phyloP scores from a whole-genome alignment of 345 rosid species.

The Pseudoturritis turrita region DNA sequence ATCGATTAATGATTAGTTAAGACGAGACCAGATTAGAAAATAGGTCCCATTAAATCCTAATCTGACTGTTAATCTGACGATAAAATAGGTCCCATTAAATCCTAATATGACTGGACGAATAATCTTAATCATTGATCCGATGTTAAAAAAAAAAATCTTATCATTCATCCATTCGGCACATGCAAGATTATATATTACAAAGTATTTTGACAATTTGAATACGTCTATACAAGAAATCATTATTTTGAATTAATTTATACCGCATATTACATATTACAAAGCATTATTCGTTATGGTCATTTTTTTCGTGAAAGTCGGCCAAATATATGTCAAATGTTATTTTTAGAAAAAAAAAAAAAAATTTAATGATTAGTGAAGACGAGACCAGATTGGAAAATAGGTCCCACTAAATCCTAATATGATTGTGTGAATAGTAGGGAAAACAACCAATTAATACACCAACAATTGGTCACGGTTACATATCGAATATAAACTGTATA shows the following conservation, averaged over 20 bases:
- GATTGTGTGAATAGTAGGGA: not conserved
- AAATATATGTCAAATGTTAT: not conserved
- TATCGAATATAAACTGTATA: no score
- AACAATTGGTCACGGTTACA: no score
- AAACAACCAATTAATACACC: no score
- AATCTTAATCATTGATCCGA: no score
- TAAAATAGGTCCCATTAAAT: not conserved
- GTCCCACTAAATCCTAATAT: not conserved
- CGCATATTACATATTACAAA: not conserved
- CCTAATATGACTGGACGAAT: not conserved
- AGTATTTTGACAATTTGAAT: no score
- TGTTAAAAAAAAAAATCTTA: no score
- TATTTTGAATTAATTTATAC: not conserved
- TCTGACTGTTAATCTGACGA: not conserved
- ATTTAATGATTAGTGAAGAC: not conserved
- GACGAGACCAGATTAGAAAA: not conserved
- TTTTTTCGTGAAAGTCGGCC: not conserved
- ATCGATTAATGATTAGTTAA: not conserved
- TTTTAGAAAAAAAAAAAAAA: not conserved
- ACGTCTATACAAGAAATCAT: not conserved
- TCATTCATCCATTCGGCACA: not conserved
- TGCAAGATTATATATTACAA: no score
- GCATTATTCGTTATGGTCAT: conserved; percentile 2
- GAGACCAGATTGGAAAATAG: not conserved
- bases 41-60: not conserved